Base-by-base conservation (phyloP, 441 rosid genomes). In the Erodium trifolium region DNA sequence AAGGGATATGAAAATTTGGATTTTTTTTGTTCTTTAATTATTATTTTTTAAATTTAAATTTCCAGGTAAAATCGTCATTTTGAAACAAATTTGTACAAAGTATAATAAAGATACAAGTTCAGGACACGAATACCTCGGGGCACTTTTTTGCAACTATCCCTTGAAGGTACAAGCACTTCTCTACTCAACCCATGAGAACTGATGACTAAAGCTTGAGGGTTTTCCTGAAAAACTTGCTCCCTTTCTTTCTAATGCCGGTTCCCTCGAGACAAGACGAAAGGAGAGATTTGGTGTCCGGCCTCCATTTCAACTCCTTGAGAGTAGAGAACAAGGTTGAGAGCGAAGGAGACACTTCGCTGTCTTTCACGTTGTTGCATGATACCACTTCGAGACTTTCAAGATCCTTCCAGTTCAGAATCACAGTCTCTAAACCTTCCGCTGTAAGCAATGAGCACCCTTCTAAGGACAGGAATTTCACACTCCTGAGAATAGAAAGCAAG, bases 391-490 rank as follows among this genome's bases (percentile, higher is more conserved):
- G 82, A 75, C 78, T 84, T 78, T 85, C 81, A 29, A 88, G 88
- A 47, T 82, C 89, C 16, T 77, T 79, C 90, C 91, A 88, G n/a
- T 72, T 82, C 7, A 86, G 82, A 70, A 88, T 71, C 10, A 79
- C 88, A 0, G 88, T 77, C 77, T 86, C 94, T 66, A 88, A 78
- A 5, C 94, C 82, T 67, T 76, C 75, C 12, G 89, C 82, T 45
- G 89, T 86, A 73, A 88, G 51, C 71, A 76, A 63, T 8, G 91
- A 85, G 78, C 94, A 88, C 53, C 87, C 82, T 82, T 88, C 88
- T 67, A 88, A 66, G 10, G 87, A 84, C 45, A 86, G 73, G 39
- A 69, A 78, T 68, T 76, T 73, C 19, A 82, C 85, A 77, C 76
- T 86, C 89, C 94, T 88, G 82, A 23, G 27, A 23, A 23, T 23